Conservation (phyloP, 2,329 filamentous ascomycete species). For the Colletotrichum caudatum region DNA sequence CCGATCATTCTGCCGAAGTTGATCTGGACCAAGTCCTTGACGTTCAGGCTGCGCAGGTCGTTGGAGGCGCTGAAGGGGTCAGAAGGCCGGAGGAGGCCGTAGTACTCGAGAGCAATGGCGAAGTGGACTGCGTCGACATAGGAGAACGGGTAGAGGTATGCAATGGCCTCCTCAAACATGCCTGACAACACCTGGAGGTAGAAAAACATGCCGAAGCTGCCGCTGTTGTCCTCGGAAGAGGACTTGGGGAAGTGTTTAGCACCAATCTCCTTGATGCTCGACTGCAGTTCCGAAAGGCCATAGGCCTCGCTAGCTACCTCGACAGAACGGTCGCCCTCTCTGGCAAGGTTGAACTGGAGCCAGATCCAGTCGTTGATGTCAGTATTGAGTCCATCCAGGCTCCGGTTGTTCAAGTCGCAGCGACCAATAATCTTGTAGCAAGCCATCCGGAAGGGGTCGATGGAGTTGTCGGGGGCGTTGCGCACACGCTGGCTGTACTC, state of each 20-base stretch:
- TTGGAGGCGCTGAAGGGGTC: slow-evolving; percentile 81
- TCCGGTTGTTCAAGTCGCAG: slow-evolving; percentile 74
- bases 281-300: slow-evolving; percentile 76
- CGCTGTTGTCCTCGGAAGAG: slow-evolving; percentile 79
- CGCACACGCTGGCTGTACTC: slow-evolving; percentile 89
- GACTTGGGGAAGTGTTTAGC: slow-evolving; percentile 90
- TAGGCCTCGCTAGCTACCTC: slow-evolving; percentile 76
- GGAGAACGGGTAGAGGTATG: slow-evolving; percentile 90
- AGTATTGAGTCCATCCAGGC: slow-evolving; percentile 71
- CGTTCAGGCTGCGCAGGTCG: slow-evolving; percentile 76
- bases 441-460: slow-evolving; percentile 95
- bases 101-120: slow-evolving; percentile 87
- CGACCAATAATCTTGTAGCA: slow-evolving; percentile 98
- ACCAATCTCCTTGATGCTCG: slow-evolving; percentile 88
- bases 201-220: slow-evolving; percentile 90
- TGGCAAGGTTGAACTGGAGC: slow-evolving; percentile 77
- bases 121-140: slow-evolving; percentile 97
- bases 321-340: slow-evolving; percentile 72
- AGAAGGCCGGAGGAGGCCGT: slow-evolving; percentile 88
- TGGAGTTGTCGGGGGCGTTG: slow-evolving; percentile 85
- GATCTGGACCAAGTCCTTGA: slow-evolving; percentile 80
- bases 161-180: slow-evolving; percentile 93
- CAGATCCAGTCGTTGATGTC: slow-evolving; percentile 79
- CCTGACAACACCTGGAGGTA: slow-evolving; percentile 91
- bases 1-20: slow-evolving; percentile 95